Evolutionary conservation across 2,329 filamentous ascomycete species (phyloP), one percentile per base, ranked within the genome.

Genomic region (Elsinoe batatas): DNA sequence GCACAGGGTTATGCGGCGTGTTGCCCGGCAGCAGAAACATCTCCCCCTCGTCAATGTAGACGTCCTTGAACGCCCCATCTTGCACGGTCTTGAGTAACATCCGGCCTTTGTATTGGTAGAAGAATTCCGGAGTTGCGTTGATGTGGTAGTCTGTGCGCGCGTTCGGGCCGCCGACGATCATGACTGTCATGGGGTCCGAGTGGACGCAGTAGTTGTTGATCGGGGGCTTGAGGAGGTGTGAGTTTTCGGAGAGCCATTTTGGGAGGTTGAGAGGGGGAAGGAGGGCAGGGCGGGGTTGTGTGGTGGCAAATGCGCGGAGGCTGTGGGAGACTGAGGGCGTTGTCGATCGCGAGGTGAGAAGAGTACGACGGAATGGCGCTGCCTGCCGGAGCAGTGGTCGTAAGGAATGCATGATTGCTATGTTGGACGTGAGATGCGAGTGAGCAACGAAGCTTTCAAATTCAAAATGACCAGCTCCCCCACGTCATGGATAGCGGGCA

Each of bases 171-270:
- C 93, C 93, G 60, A 98, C 91, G 64, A 95, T 90, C 87, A 93
- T 93, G 67, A 93, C 86, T 40, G 85, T 90, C 58, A 91, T 81
- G 65, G 81, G 80, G 56, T 87, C 80, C 68, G 95, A 87, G 75
- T 95, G 95, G 65, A 97, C 88, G 74, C 91, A 96, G 76, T 93
- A 94, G 75, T 97, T 97, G 75, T 96, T 96, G 67, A 97, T 84
- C 1, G 93, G 93, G 0, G 93, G 93, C 70, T 95, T 83, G 57
- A 96, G 82, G 59, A 97, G 84, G 69, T 97, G 91, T 0, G 87
- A 85, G 72, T 97, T 97, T 69, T 91, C 82, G 65, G 88, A 79
- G 38, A 98, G 84, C 72, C 73, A 75, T 67, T 74, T 74, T 2
- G 72, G 72, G 37, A 75, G 61, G 60, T 75, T 75, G 37, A 74